Evolutionary conservation across 345 rosid species (phyloP).

Genomic region (Firmiana major): DNA sequence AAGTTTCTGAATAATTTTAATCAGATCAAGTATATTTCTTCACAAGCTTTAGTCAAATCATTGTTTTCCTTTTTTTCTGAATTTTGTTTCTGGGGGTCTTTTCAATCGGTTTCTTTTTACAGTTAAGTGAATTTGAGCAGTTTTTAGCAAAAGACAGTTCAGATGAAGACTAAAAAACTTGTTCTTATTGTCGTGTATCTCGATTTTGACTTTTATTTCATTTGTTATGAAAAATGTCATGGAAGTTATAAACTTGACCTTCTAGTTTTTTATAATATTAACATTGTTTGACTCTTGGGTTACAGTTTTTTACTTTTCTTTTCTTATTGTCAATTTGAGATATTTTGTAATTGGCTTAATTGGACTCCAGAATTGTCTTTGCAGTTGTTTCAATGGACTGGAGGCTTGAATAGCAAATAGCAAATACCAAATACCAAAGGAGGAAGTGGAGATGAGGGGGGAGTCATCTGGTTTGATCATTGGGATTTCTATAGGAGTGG

Average conservation of each 20-base stretch:
- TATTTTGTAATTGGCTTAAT: background rate
- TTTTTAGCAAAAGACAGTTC: conserved; percentile 10
- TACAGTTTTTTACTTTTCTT: background rate
- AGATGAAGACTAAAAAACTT: conserved; percentile 7
- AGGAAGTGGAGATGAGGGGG: conserved; percentile 56
- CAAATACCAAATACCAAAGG: conserved; percentile 25
- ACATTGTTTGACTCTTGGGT: conserved; percentile 6
- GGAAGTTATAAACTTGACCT: conserved; percentile 17
- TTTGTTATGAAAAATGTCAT: background rate
- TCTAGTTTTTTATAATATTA: background rate
- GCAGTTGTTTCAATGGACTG: conserved; percentile 49
- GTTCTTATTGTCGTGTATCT: conserved; percentile 4
- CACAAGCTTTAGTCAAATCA: background rate
- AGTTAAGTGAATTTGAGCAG: background rate
- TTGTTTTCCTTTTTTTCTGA: background rate
- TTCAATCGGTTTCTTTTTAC: background rate
- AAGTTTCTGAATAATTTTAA: background rate
- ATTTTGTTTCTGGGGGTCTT: background rate
- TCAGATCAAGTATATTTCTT: background rate
- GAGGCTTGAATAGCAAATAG: conserved; percentile 32
- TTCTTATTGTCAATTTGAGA: background rate
- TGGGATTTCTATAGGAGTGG: conserved; percentile 88
- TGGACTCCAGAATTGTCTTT: conserved; percentile 23
- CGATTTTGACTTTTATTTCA: conserved; percentile 20
- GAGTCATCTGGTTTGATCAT: conserved; percentile 80